Evolutionary conservation across 2,329 filamentous ascomycete genomes (phyloP).

Genomic region (Hypoxylon sp.): DNA sequence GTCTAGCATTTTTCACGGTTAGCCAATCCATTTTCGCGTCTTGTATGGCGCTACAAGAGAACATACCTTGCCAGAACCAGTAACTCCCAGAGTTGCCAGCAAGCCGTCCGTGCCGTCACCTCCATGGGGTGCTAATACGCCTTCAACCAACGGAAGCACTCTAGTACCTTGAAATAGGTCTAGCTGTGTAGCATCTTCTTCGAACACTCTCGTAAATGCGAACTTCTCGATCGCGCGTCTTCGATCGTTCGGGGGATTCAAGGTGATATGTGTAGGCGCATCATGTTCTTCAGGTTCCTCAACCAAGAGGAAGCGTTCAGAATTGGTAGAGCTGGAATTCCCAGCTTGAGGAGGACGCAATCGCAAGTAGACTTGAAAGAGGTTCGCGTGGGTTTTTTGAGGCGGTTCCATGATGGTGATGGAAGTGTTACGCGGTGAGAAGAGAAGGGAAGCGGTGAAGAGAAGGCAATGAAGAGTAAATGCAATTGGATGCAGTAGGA

Average conservation of each 20-base stretch:
- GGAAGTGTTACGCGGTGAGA: constrained; percentile 17
- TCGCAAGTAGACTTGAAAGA: constrained; percentile 94
- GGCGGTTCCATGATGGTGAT: constrained; percentile 58
- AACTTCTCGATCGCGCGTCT: constrained; percentile 94
- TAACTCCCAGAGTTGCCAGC: constrained; percentile 92
- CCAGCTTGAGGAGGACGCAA: constrained; percentile 76
- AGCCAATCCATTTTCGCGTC: not conserved
- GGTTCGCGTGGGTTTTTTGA: constrained; percentile 65
- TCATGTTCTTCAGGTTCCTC: constrained; percentile 68
- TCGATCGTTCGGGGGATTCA: constrained; percentile 87
- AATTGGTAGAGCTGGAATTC: constrained; percentile 60
- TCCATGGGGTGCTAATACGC: constrained; percentile 80
- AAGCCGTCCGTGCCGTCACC: constrained; percentile 89
- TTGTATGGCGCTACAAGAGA: not conserved
- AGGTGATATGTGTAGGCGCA: constrained; percentile 78
- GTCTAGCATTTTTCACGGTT: constrained; percentile 69
- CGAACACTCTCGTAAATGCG: constrained; percentile 93
- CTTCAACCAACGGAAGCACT: constrained; percentile 81
- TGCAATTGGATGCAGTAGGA: constrained; percentile 38
- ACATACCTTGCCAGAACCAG: constrained; percentile 92
- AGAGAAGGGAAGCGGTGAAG: constrained; percentile 25
- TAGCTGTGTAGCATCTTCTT: constrained; percentile 86
- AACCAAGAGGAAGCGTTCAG: constrained; percentile 84
- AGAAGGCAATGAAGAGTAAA: constrained; percentile 21
- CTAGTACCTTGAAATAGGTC: constrained; percentile 88